These are phyloP conservation scores for Raffaelea arxii DNA, from an alignment of 2,329 filamentous ascomycete species.

Conservation along the genomic window DNA sequence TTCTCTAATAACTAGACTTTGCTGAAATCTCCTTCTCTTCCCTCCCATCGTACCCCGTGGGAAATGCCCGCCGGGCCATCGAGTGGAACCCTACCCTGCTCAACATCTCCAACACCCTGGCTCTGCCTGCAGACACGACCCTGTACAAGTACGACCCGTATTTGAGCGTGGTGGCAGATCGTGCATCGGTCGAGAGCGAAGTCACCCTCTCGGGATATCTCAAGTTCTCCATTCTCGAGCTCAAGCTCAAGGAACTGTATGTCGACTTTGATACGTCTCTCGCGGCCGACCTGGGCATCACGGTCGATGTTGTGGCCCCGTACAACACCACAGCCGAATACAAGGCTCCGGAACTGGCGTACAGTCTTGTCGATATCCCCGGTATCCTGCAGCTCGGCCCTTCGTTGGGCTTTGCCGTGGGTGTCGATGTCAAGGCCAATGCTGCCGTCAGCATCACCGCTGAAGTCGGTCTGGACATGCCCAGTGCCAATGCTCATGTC, in stretches of 20 bases:
- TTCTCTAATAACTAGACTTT: constrained; percentile 1
- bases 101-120: constrained; percentile 11
- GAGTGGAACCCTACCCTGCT: constrained; percentile 28
- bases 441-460: constrained; percentile 1
- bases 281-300: constrained; percentile 25
- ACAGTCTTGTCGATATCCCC: constrained; percentile 27
- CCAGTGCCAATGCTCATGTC: constrained; percentile 16
- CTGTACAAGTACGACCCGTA: constrained; percentile 16
- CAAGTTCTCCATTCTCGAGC: constrained; percentile 27
- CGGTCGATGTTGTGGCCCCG: constrained; percentile 22
- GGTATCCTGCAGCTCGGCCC: constrained; percentile 23
- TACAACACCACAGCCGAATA: constrained; percentile 25
- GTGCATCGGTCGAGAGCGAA: constrained; percentile 23
- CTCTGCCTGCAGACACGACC: constrained; percentile 7
- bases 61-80: constrained; percentile 13
- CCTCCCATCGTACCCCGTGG: background rate
- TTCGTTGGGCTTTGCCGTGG: constrained; percentile 4
- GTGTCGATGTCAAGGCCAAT: constrained; percentile 1
- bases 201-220: constrained; percentile 32
- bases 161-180: constrained; percentile 24
- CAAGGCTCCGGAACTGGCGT: constrained; percentile 24
- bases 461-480: background rate
- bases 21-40: constrained; percentile 8
- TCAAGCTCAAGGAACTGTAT: constrained; percentile 24
- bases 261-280: constrained; percentile 32